Base-by-base conservation (phyloP, 2,329 filamentous ascomycete genomes). In the Fusarium sp. region DNA sequence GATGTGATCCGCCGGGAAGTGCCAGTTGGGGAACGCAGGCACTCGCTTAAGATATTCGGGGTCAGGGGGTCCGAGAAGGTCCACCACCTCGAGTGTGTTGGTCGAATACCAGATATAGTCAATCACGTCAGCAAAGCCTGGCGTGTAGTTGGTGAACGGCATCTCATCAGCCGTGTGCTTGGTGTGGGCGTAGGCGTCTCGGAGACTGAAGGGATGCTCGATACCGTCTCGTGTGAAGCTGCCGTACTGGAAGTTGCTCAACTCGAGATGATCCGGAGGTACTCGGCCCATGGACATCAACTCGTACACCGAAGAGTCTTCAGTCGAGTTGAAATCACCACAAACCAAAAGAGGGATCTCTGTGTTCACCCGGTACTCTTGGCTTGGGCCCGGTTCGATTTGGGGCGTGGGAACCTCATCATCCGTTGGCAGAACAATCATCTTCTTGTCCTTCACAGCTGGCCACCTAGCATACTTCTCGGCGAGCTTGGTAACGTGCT, bases 51-150 rank as follows among this genome's bases (percentile, higher is more conserved):
- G 90, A 81, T 97, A 97, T 32, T 94, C 90, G 73, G 92, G 90
- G 81, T 98, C 95, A 3, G 97, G 94, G 50, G 96, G 93, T 33
- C 95, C 95, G 5, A 98, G 91, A 63, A 98, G 84, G 63, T 93
- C 93, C 20, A 94, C 92, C 27, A 97, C 93, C 80, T 97, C 94
- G 52, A 98, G 87, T 25, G 93, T 91, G 82, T 97, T 98, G 67
- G 95, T 96, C 66, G 95, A 95, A 84, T 97, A 99, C 95, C 95
- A 98, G 79, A 99, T 95, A 83, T 98, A 98, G 82, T 99, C 97
- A 76, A 99, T 93, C 66, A 97, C 94, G 71, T 95, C 95, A 61
- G 91, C 90, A 84, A 98, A 99, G n/a, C 91, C 91, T 1, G 97
- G 95, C 15, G 95, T 97, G 84, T 98, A 99, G 84, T 99, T 99